These are phyloP conservation scores for Exophiala bonariae DNA, from an alignment of 2,329 filamentous ascomycete species.

Conservation along the genomic window DNA sequence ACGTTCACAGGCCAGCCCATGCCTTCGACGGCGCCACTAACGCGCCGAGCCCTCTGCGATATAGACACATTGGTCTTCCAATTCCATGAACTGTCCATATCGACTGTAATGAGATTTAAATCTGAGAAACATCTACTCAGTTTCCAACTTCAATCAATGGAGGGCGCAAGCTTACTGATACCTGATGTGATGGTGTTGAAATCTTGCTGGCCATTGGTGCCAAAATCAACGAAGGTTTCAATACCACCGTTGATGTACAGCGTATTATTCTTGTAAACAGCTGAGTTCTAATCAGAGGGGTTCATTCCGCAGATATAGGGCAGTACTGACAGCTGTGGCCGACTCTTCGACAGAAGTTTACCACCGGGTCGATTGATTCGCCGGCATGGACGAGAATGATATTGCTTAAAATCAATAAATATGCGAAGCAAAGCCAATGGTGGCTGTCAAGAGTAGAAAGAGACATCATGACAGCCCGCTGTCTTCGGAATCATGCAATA, in stretches of 20 bases:
- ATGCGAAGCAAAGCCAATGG: no score
- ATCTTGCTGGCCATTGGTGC: slow-evolving; percentile 20
- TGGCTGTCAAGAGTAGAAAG: background rate
- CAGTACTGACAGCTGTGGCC: slow-evolving; percentile 31
- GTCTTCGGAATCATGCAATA: no score
- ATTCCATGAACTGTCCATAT: slow-evolving; percentile 24
- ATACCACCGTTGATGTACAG: slow-evolving; percentile 34
- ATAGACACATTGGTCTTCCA: slow-evolving; percentile 17
- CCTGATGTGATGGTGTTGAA: slow-evolving; percentile 27
- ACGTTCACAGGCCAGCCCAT: slow-evolving; percentile 32
- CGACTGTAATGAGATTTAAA: slow-evolving; percentile 30
- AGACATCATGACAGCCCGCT: background rate
- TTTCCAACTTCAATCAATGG: background rate
- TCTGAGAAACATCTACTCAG: slow-evolving; percentile 21
- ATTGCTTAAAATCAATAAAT: slow-evolving; percentile 9
- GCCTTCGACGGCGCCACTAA: slow-evolving; percentile 21
- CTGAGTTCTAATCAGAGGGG: slow-evolving; percentile 14
- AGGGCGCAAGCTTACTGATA: slow-evolving; percentile 30
- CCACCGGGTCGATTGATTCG: slow-evolving; percentile 28
- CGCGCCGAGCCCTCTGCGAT: slow-evolving; percentile 3
- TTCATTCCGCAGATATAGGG: background rate
- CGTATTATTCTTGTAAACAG: slow-evolving; percentile 31
- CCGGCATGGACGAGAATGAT: slow-evolving; percentile 9
- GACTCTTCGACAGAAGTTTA: slow-evolving; percentile 31
- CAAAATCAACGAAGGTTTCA: slow-evolving; percentile 30